Evolutionary conservation across 805 yeast genomes (phyloP), one percentile per base, ranked within the genome.

Genomic region (Yarrowia sp.): DNA sequence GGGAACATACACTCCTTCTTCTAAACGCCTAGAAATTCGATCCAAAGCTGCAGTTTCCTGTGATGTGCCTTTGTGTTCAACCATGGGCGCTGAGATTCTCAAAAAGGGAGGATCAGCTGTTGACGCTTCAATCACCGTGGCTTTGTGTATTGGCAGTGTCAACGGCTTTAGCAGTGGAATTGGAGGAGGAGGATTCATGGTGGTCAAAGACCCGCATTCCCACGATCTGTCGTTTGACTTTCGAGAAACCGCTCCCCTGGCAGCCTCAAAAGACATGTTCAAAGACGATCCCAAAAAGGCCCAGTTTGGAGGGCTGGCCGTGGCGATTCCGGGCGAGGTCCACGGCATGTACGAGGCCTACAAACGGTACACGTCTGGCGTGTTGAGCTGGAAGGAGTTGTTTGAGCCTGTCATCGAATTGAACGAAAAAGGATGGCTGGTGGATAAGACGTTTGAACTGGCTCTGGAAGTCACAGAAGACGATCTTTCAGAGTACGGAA

Each of bases 271-370:
- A 71, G 81, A 87, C 72, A 92, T 93, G 97, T 92, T 80, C 71
- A 77, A 79, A 71, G 78, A 76, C 10, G 76, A 79, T 36, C 79
- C 81, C 15, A 85, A 85, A 11, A 77, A 83, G 14, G 84, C 96
- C 0, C 84, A 85, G 72, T 79, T 87, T 19, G 98, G 97, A 3
- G 99, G 98, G 0, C 79, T 92, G n/a, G 91, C 97, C 0, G 86
- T 88, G 10, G 98, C 87, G 1, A 86, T 90, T 19, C 99, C 99
- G 0, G 99, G 99, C 11, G 98, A 94, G 76, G 74, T 94, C 59
- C 87, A 87, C 70, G 99, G 98, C 0, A 79, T 92, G n/a, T 86
- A 89, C 73, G 84, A 82, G 52, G 79, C 94, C 48, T 86, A 79
- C 77, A 72, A 77, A 40, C 71, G 77, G 14, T 94, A 88, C 74